Conservation (phyloP, 108 stramenopile species). For the Skeletonema costatum region DNA sequence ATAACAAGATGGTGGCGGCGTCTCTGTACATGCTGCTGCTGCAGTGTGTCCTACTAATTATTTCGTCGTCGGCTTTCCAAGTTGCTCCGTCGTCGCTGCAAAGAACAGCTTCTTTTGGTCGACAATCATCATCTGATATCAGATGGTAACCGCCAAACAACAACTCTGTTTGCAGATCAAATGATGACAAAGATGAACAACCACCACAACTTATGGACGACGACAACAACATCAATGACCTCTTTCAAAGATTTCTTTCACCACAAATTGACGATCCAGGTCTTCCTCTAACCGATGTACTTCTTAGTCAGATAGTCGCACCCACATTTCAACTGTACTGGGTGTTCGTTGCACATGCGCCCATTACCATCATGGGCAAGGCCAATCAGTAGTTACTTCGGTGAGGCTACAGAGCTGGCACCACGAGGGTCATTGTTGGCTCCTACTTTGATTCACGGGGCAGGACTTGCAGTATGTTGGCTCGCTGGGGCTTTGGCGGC, state of each 20-base stretch:
- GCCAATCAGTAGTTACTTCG: conserved; percentile 47
- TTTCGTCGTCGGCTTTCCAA: not conserved
- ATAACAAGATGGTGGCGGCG: no score
- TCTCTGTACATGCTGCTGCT: not conserved
- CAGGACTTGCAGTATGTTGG: conserved; percentile 81
- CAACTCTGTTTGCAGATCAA: not conserved
- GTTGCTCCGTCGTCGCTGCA: not conserved
- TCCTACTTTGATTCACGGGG: conserved; percentile 79
- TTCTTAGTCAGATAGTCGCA: conserved; percentile 72
- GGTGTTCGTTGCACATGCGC: conserved; percentile 47
- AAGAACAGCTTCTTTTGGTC: not conserved
- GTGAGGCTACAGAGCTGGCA: conserved; percentile 22
- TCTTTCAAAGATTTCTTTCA: conserved; percentile 55
- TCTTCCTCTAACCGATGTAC: conserved; percentile 70
- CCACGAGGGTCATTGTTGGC: conserved; percentile 72
- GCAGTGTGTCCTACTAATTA: not conserved
- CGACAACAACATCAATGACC: not conserved
- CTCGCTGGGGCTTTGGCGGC: conserved; percentile 72
- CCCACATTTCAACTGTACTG: conserved; percentile 72
- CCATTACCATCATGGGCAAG: conserved; percentile 77
- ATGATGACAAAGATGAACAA: not conserved
- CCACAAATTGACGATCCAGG: conserved; percentile 77
- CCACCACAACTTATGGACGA: not conserved
- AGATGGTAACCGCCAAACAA: not conserved
- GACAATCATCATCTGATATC: not conserved